Conservation (phyloP, 495 filamentous ascomycete species). For the Talaromyces wortmannii region DNA sequence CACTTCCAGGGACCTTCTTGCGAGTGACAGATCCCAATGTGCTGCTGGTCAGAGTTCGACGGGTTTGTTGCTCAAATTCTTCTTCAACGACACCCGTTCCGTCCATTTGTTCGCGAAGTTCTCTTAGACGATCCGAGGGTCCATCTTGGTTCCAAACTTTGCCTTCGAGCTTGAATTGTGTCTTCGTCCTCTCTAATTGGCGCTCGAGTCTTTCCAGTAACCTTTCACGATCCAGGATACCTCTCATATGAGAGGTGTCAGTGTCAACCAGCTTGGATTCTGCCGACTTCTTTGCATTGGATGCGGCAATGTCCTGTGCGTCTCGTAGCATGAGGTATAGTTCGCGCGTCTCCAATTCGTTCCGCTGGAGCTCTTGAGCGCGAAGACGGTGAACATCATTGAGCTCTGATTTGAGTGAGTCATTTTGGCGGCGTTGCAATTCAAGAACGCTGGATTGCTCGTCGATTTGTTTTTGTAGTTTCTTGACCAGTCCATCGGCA, state of each 20-base stretch:
- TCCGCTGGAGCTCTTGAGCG: constrained; percentile 87
- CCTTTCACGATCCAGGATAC: constrained; percentile 85
- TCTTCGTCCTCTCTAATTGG: constrained; percentile 94
- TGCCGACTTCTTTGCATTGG: constrained; percentile 67
- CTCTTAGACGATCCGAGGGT: constrained; percentile 86
- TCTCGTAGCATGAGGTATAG: constrained; percentile 97
- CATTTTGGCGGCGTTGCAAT: constrained; percentile 76
- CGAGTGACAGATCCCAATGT: constrained; percentile 61
- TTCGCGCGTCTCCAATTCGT: constrained; percentile 92
- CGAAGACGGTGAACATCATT: constrained; percentile 80
- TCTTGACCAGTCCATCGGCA: constrained; percentile 88
- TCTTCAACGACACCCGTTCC: constrained; percentile 41
- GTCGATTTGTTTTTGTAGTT: constrained; percentile 86
- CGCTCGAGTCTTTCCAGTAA: constrained; percentile 90
- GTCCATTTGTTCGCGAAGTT: constrained; percentile 93
- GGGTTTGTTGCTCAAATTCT: constrained; percentile 44
- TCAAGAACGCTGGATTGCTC: constrained; percentile 89
- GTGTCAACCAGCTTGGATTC: constrained; percentile 47
- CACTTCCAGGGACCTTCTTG: constrained; percentile 49
- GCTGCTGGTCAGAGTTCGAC: constrained; percentile 41
- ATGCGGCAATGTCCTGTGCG: constrained; percentile 90
- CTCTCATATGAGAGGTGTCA: constrained; percentile 74
- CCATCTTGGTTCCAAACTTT: constrained; percentile 84
- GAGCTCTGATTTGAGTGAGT: constrained; percentile 80
- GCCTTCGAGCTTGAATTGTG: constrained; percentile 94